Base-by-base conservation (phyloP, 495 filamentous ascomycete species). In the Penicillium cataractarum region DNA sequence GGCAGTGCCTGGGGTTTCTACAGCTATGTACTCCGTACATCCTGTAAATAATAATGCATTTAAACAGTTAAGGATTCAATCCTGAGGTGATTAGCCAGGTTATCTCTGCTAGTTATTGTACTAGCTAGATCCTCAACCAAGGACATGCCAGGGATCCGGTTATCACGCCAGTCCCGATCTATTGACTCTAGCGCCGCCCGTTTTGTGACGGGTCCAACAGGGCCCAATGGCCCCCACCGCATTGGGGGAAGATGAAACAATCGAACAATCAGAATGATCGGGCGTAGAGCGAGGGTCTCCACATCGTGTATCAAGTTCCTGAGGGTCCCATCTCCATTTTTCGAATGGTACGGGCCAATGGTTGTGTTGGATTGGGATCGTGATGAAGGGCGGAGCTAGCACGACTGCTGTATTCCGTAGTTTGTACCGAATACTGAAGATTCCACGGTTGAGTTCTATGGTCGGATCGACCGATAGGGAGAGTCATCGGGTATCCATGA, bases 141-240 rank as follows among this genome's bases (percentile, higher is more conserved):
- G 53, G 53, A 56, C 26, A 10, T 26, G 12, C 46, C 46, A 10
- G 9, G 35, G 10, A 3, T 5, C 17, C 15, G 12, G 40, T 22
- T 46, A 42, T 39, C 55, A 48, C 19, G 27, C 53, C 22, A 35
- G 17, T 17, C 55, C 24, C 61, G 61, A 58, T 63, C 61, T 63
- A 63, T 63, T 63, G 46, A 17, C 55, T 29, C 51, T 60, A 64
- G 62, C 56, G 61, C 50, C 27, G 42, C 60, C 19, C 12, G 15
- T 39, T 63, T 62, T 62, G 44, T 63, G 65, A 67, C 32, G 64
- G 64, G 48, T 63, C 65, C 53, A 55, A 37, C 7, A 29, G 29
- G 51, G 21, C 27, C 51, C 51, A 54, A 61, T 58, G 58, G 63
- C 39, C 63, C 40, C 63, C 63, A 65, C 63, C 33, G 6, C 2